phyloP scores from a whole-genome alignment of 345 rosid species.

The Durio zibethinus region DNA sequence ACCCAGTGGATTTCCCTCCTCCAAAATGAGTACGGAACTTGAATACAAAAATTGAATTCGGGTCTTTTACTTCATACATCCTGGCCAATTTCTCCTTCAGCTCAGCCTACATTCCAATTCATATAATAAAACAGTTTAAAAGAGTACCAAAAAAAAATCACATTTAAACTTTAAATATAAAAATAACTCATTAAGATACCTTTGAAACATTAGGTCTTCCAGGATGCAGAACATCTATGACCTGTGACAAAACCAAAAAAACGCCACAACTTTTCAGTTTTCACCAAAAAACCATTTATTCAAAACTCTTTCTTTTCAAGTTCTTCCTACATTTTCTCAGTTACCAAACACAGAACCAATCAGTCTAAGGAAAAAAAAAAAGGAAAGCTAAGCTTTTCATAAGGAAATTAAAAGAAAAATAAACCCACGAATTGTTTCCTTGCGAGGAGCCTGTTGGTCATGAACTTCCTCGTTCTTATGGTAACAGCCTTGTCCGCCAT shows the following conservation, averaged over 20 bases:
- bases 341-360: neutral
- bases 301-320: neutral
- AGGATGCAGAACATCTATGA: constrained; percentile 95
- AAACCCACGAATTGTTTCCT: constrained; percentile 93
- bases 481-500: constrained; percentile 97
- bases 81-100: constrained; percentile 55
- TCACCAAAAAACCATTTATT: neutral
- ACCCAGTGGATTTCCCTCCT: constrained; percentile 74
- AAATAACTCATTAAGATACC: constrained; percentile 36
- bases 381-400: neutral
- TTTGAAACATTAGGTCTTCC: constrained; percentile 92
- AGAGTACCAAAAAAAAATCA: neutral
- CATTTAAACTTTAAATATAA: neutral
- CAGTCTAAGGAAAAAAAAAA: neutral
- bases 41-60: constrained; percentile 60
- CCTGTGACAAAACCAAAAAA: constrained; percentile 33
- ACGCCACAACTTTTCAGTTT: neutral
- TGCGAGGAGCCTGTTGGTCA: constrained; percentile 97
- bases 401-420: neutral
- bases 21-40: constrained; percentile 76
- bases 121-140: neutral
- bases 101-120: constrained; percentile 39
- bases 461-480: constrained; percentile 83
- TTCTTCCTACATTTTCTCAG: neutral
- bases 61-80: constrained; percentile 63